Evolutionary conservation across 2,329 filamentous ascomycete species (phyloP).

Genomic region (Sclerotinia nivalis): DNA sequence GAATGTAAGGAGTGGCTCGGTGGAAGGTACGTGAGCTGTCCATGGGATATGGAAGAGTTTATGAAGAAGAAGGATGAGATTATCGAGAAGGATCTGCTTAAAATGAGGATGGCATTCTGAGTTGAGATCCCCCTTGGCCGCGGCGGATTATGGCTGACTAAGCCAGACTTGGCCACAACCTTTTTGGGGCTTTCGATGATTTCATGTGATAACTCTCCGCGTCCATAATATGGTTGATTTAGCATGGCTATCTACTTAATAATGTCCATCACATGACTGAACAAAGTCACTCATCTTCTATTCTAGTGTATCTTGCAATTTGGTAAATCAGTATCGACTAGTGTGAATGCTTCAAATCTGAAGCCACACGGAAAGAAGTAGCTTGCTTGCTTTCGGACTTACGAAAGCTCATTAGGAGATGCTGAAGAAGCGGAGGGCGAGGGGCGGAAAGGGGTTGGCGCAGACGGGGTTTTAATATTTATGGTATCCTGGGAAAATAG

Average conservation of each 20-base stretch:
- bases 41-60: slow-evolving; percentile 52
- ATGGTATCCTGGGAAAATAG: no score
- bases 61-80: slow-evolving; percentile 47
- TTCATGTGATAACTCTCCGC: background rate
- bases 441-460: no score
- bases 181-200: background rate
- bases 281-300: no score
- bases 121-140: background rate
- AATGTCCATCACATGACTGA: no score
- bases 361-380: no score
- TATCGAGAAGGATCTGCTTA: slow-evolving; percentile 41
- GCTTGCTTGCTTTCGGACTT: no score
- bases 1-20: slow-evolving; percentile 49
- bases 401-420: no score
- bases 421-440: no score
- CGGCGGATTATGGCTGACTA: background rate
- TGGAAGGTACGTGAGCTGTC: slow-evolving; percentile 47
- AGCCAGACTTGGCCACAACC: background rate
- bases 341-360: no score
- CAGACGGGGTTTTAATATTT: no score
- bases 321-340: no score
- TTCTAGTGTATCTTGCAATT: no score
- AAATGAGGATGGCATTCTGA: slow-evolving; percentile 39
- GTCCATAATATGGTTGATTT: background rate
- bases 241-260: background rate